Percentiles rank a stretch among this genome's conserved stretches.
phyloP scores from a whole-genome alignment of 1,139 yeast genomes.

The Saccharomyces hybrid region DNA sequence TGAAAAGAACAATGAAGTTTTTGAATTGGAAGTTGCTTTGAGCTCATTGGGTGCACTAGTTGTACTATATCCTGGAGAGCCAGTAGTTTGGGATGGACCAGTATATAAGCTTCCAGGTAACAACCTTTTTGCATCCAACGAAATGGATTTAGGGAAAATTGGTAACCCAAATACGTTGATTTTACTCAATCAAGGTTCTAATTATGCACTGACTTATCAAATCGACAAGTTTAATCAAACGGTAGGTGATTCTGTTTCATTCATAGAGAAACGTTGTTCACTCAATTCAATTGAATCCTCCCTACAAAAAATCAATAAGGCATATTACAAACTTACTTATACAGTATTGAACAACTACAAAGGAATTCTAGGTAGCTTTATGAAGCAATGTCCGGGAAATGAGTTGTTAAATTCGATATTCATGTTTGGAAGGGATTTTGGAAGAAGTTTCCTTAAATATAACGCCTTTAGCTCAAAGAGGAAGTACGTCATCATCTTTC shows the following conservation, averaged over 20 bases:
- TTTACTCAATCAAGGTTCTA: constrained; percentile 57
- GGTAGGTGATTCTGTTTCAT: constrained; percentile 45
- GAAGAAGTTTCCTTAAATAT: constrained; percentile 58
- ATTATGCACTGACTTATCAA: constrained; percentile 38
- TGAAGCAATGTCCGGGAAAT: constrained; percentile 52
- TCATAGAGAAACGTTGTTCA: constrained; percentile 59
- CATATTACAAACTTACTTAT: constrained; percentile 60
- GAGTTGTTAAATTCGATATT: constrained; percentile 71
- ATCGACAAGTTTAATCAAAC: constrained; percentile 41
- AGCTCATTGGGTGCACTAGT: constrained; percentile 32
- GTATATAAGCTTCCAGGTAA: constrained; percentile 42
- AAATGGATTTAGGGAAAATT: constrained; percentile 36
- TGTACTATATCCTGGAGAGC: constrained; percentile 71
- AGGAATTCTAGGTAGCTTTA: constrained; percentile 40
- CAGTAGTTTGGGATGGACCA: constrained; percentile 83
- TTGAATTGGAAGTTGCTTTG: not conserved
- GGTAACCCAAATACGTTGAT: constrained; percentile 56
- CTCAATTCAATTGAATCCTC: constrained; percentile 67
- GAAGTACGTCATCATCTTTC: constrained; percentile 60
- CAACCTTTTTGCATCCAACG: constrained; percentile 16
- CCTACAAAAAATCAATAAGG: constrained; percentile 53
- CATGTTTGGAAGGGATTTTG: constrained; percentile 73
- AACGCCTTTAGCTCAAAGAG: constrained; percentile 47
- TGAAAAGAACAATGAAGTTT: not conserved
- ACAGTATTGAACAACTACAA: constrained; percentile 57